Conservation (phyloP, 225 moss, liverwort and hornwort genomes). For the Rhytidiadelphus loreus region DNA sequence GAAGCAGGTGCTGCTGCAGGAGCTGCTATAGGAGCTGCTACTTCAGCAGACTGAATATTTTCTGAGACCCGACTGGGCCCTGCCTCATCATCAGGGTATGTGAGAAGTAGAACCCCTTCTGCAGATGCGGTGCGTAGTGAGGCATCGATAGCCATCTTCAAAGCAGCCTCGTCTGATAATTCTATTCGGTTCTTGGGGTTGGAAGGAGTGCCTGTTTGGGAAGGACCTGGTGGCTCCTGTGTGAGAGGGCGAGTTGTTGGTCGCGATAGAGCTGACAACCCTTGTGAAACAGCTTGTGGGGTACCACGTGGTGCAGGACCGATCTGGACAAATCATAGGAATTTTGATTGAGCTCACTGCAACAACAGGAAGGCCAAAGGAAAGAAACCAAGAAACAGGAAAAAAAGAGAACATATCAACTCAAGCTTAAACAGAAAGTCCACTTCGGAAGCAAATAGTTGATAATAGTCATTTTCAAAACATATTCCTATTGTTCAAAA, state of each 20-base stretch:
- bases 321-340: not conserved
- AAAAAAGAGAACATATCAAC: not conserved
- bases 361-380: not conserved
- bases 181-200: not conserved
- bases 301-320: conserved; percentile 14
- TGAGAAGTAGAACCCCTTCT: conserved; percentile 40
- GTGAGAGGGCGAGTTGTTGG: conserved; percentile 6
- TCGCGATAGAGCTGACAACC: conserved; percentile 43
- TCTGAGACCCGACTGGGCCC: conserved; percentile 47
- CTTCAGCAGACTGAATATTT: not conserved
- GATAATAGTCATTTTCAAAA: not conserved
- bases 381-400: not conserved
- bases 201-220: not conserved
- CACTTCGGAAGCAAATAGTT: not conserved
- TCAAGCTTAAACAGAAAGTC: not conserved
- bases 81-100: conserved; percentile 26
- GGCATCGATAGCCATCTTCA: conserved; percentile 80
- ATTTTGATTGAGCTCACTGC: not conserved
- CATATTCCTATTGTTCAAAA: not conserved
- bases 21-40: not conserved
- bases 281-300: conserved; percentile 53
- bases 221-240: not conserved
- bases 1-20: not conserved
- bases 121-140: conserved; percentile 69
- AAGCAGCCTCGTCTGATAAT: conserved; percentile 51